phyloP scores from a whole-genome alignment of 176 grass and related monocot species.

The Neostapfia colusana region DNA sequence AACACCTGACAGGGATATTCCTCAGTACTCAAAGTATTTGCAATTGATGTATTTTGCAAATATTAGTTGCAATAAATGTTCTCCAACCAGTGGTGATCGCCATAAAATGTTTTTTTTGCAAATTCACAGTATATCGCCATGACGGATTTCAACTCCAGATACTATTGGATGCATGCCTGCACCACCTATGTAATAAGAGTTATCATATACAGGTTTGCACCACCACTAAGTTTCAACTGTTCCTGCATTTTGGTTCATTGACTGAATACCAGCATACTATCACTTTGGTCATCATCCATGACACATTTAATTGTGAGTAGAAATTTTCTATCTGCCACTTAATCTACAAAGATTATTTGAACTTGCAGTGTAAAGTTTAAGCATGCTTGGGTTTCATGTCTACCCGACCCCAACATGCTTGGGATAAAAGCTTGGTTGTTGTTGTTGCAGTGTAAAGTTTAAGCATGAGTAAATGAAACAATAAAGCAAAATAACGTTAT shows the following conservation, averaged over 20 bases:
- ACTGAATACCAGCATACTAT: constrained; percentile 18
- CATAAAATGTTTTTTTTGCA: not conserved
- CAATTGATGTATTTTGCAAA: too few species aligned
- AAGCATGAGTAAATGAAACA: constrained; percentile 2
- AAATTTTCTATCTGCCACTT: not conserved
- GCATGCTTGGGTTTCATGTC: too few species aligned
- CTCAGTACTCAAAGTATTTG: too few species aligned
- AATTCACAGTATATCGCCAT: not conserved
- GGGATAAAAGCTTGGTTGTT: too few species aligned
- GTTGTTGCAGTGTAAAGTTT: constrained; percentile 5
- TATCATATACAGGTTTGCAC: constrained; percentile 17
- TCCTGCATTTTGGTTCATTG: constrained; percentile 15
- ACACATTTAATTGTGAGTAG: not conserved
- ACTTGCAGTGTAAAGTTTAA: not conserved
- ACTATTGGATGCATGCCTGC: constrained; percentile 14
- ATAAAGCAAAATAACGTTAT: too few species aligned
- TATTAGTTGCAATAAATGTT: too few species aligned
- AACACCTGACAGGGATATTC: too few species aligned
- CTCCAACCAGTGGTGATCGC: too few species aligned
- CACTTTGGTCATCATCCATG: not conserved
- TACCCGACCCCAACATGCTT: too few species aligned
- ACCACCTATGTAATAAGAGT: constrained; percentile 9
- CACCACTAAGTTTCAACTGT: constrained; percentile 23
- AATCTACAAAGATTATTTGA: constrained; percentile 1
- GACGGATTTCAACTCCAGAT: not conserved